A percentile compares a stretch with the other conserved stretches of the same genome.
Conservation (phyloP, 176 grass and related monocot genomes). For the Triticum monococcum region DNA sequence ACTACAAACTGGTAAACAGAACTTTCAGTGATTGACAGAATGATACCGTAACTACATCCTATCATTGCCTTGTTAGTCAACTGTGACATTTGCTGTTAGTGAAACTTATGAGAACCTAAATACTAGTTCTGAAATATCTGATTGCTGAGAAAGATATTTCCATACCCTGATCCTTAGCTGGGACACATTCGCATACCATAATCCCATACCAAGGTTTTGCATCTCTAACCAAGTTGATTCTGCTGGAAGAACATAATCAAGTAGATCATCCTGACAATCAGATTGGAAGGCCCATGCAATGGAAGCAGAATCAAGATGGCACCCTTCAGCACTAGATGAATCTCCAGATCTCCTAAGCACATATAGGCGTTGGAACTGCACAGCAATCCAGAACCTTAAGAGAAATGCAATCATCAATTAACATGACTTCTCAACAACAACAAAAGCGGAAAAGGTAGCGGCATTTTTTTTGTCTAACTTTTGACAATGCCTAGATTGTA, state of each 20-base stretch:
- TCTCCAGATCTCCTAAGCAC: constrained; percentile 37
- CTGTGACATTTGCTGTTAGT: neutral
- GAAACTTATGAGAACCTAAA: constrained; percentile 20
- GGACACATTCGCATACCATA: constrained; percentile 81
- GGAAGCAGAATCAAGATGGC: constrained; percentile 58
- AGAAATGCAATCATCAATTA: constrained; percentile 53
- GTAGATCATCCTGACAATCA: constrained; percentile 96
- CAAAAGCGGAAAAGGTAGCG: neutral
- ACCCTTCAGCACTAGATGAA: constrained; percentile 41
- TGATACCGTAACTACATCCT: neutral
- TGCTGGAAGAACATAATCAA: constrained; percentile 74
- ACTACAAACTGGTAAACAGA: neutral
- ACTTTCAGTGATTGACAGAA: constrained; percentile 10
- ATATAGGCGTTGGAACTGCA: constrained; percentile 67
- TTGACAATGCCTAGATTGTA: constrained; percentile 24
- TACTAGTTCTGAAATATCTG: constrained; percentile 14
- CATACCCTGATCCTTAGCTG: constrained; percentile 80
- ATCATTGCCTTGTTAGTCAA: constrained; percentile 13
- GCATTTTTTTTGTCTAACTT: neutral
- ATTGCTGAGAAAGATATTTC: constrained; percentile 28
- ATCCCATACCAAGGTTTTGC: constrained; percentile 76
- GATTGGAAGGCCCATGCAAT: constrained; percentile 91
- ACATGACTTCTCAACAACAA: constrained; percentile 1
- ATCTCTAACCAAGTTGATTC: constrained; percentile 85
- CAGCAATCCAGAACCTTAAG: constrained; percentile 92